Base-by-base conservation (phyloP, 148 eudicot species). In the Nepenthes gracilis region DNA sequence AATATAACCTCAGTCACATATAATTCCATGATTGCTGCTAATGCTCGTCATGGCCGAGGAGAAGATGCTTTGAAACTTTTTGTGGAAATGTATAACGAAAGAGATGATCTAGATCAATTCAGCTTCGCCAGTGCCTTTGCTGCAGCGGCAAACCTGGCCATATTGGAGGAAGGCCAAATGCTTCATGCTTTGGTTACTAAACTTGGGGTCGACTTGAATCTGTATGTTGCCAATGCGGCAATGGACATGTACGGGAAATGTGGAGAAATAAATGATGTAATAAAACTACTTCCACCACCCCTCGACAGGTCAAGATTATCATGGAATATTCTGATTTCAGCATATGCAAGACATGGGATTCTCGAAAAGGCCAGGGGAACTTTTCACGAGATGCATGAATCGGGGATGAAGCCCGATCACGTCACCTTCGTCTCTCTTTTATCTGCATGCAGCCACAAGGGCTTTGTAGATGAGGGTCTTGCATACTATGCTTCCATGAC, bases 231-330 rank as follows among this genome's bases (percentile, higher is more conserved):
- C 43, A 88, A 75, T 67, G 75, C 84, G 53, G 76, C 75, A 33
- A 83, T 77, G 88, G 96, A 88, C 66, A 88, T 88, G 91, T 88
- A 85, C 58, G 96, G 96, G 34, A 88, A 88, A 66, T 85, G 88
- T 67, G 91, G 88, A 36, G 88, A 85, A 66, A 74, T 88, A 62
- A 66, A 70, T 62, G 81, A 85, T 55, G 78, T 83, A 12, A 48
- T 80, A 72, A 88, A 81, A 59, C 51, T 88, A 64, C 72, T 85
- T 70, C 91, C 91, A 14, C 74, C 77, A 63, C 75, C 77, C 60
- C 59, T 60, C 35, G 43, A 43, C 49, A 70, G 96, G 54, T 72
- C 86, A 52, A 53, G 83, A 63, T 47, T 79, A 52, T 80, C 88
- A 38, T 88, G 96, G 96, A 88, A 88, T 64, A 74, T 83, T 69